phyloP scores from a whole-genome alignment of 1,139 yeast species.

The Hemisphaericaspora subhashii region DNA sequence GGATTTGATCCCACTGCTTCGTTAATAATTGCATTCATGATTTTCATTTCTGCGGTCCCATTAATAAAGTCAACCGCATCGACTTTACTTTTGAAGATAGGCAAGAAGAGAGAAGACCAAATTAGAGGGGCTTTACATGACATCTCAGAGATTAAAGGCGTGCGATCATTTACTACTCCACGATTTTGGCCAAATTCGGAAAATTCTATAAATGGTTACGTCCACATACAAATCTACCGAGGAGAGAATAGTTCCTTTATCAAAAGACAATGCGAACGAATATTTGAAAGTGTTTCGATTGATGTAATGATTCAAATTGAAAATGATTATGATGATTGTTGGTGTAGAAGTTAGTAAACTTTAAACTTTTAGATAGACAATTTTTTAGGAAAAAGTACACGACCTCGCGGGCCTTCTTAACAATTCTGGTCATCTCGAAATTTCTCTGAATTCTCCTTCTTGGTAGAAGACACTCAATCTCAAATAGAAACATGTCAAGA shows the following conservation, averaged over 20 bases:
- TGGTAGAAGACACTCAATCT: not conserved
- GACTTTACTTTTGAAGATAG: conserved; percentile 64
- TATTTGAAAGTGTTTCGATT: conserved; percentile 32
- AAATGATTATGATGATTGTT: conserved; percentile 55
- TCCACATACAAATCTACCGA: conserved; percentile 67
- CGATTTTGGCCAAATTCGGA: conserved; percentile 75
- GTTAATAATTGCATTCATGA: conserved; percentile 76
- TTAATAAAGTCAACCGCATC: conserved; percentile 78
- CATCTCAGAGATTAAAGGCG: conserved; percentile 70
- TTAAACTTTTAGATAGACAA: not conserved
- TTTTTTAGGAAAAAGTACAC: conserved; percentile 1
- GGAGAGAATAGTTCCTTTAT: conserved; percentile 68
- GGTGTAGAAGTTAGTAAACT: conserved; percentile 42
- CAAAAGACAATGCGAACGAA: conserved; percentile 59
- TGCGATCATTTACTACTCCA: conserved; percentile 82
- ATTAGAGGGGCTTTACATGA: conserved; percentile 68
- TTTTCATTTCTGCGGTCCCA: conserved; percentile 81
- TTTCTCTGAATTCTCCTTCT: not conserved
- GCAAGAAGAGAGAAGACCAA: conserved; percentile 52
- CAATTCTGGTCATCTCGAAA: not conserved
- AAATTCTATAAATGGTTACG: conserved; percentile 48
- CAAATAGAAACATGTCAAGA: conserved; percentile 63
- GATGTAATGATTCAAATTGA: conserved; percentile 63
- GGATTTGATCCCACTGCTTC: conserved; percentile 94
- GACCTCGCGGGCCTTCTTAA: not conserved